phyloP scores from a whole-genome alignment of 805 yeast genomes.

The Kodamaea kaohsiungensis region DNA sequence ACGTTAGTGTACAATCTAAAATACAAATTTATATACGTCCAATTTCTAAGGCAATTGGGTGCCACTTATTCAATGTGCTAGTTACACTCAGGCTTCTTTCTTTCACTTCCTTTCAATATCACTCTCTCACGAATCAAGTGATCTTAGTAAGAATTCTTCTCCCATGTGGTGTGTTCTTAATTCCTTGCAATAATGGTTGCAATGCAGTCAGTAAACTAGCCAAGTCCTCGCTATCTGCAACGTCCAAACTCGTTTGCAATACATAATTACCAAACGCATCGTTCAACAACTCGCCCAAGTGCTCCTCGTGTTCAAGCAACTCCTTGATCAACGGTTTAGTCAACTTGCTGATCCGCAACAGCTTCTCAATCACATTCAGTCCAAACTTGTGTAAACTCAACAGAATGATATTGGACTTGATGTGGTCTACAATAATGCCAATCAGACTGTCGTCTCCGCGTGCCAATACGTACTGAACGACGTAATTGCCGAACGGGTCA shows the following conservation, averaged over 20 bases:
- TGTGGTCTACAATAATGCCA: slow-evolving; percentile 34
- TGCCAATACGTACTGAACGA: slow-evolving; percentile 84
- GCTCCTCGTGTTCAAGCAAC: slow-evolving; percentile 36
- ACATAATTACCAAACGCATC: slow-evolving; percentile 64
- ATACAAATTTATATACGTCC: slow-evolving; percentile 8
- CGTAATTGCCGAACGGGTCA: slow-evolving; percentile 97
- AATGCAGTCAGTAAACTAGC: slow-evolving; percentile 56
- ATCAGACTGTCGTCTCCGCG: slow-evolving; percentile 43
- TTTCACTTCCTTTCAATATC: not conserved
- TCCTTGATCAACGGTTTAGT: slow-evolving; percentile 46
- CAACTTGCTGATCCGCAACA: slow-evolving; percentile 48
- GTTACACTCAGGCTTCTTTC: not conserved
- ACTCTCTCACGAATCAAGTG: not conserved
- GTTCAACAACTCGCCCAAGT: slow-evolving; percentile 47
- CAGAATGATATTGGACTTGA: slow-evolving; percentile 37
- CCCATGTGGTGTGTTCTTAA: slow-evolving; percentile 94
- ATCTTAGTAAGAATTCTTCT: slow-evolving; percentile 78
- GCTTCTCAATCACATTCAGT: slow-evolving; percentile 44
- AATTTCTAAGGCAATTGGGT: not conserved
- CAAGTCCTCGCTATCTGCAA: slow-evolving; percentile 53
- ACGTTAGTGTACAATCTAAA: slow-evolving; percentile 14
- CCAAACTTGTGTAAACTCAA: slow-evolving; percentile 63
- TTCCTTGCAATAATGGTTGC: slow-evolving; percentile 74
- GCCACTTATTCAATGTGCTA: not conserved
- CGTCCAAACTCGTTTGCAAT: slow-evolving; percentile 59